Evolutionary conservation across 148 eudicot genomes (phyloP), one percentile per base, ranked within the genome.

Genomic region (Amaranthus cruentus): DNA sequence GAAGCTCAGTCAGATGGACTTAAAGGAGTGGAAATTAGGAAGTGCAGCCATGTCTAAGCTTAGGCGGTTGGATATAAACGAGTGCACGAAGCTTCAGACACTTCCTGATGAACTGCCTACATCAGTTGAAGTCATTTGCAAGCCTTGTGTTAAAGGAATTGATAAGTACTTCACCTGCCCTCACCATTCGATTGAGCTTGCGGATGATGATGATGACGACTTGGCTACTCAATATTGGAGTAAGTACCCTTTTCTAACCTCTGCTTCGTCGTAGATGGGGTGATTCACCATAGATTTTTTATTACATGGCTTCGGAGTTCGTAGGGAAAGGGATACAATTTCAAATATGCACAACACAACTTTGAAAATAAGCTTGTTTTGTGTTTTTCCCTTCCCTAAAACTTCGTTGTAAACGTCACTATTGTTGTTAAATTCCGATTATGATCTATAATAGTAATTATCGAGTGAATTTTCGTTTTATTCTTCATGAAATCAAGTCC

Each of bases 41-140:
- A 49, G 9, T 7, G 77, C 47, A 72, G 28, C 76, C 73, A 76
- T 84, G 80, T 78, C 76, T 6, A 70, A 52, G 0, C 82, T 84
- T 55, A n/a, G 42, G 3, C 4, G 1, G 3, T 50, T 84, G 48
- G 2, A 28, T 13, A 55, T 84, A 62, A 4, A 12, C 11, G 3
- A 47, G 2, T 80, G 81, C 64, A 4, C 42, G 1, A 46, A 70
- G 0, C 28, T 77, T 71, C 9, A 44, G 71, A 47, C 9, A 74
- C 5, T 82, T 68, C 85, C 82, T 0, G 52, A 52, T 28, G 80
- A 71, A 47, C 63, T 82, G 21, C 71, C 72, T 55, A 18, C 13
- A 56, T 10, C 49, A 11, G 55, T 75, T 12, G 9, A 67, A 38
- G 21, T 75, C 47, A 47, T 58, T 18, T 75, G 78, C 21, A 15